A percentile compares a stretch with the other conserved stretches of the same genome.
Evolutionary conservation across 495 filamentous ascomycete species (phyloP).

Genomic region (Xanthoparmelia taractica): DNA sequence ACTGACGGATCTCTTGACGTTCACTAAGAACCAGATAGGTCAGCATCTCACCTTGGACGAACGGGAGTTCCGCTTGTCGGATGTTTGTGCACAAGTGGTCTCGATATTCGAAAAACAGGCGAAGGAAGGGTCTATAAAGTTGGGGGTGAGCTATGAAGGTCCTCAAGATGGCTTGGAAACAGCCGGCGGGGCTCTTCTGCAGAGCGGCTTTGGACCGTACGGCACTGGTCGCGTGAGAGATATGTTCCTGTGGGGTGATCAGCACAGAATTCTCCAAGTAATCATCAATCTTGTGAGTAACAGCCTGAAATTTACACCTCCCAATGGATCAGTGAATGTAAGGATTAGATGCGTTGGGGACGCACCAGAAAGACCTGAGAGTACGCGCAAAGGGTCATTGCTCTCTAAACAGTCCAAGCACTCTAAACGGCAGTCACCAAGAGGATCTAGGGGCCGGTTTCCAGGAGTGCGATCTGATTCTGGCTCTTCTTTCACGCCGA

Average conservation of each 20-base stretch:
- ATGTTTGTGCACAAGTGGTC: slow-evolving; percentile 68
- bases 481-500: slow-evolving; percentile 20
- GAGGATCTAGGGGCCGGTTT: slow-evolving; percentile 12
- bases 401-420: slow-evolving; percentile 22
- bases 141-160: slow-evolving; percentile 60
- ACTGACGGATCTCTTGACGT: slow-evolving; percentile 83
- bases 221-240: slow-evolving; percentile 61
- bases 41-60: slow-evolving; percentile 71
- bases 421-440: slow-evolving; percentile 22
- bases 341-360: slow-evolving; percentile 65
- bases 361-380: slow-evolving; percentile 25
- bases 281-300: slow-evolving; percentile 92
- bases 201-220: slow-evolving; percentile 47
- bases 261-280: slow-evolving; percentile 79
- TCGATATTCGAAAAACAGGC: slow-evolving; percentile 88
- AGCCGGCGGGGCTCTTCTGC: slow-evolving; percentile 32
- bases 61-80: slow-evolving; percentile 72
- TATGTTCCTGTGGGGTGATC: slow-evolving; percentile 80
- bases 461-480: slow-evolving; percentile 30
- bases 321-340: slow-evolving; percentile 63
- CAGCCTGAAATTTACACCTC: slow-evolving; percentile 84
- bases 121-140: slow-evolving; percentile 63
- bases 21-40: slow-evolving; percentile 90
- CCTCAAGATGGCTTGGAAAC: slow-evolving; percentile 36
- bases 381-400: slow-evolving; percentile 28